Evolutionary conservation across 2,329 filamentous ascomycete species (phyloP).

Genomic region (Colletotrichum tofieldiae): DNA sequence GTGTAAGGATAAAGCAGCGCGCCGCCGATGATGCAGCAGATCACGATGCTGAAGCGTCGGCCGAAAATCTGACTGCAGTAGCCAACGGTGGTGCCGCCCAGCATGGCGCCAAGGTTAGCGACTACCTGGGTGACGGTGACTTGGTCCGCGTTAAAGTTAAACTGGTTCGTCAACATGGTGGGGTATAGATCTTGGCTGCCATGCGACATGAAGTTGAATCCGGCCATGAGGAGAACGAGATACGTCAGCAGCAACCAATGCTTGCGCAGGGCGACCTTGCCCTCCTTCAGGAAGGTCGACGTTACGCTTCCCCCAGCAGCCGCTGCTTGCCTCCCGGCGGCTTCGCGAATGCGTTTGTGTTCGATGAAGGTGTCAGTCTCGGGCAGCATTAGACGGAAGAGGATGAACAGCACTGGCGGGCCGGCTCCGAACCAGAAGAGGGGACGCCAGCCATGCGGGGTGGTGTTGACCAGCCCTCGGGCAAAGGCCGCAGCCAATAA

Average conservation of each 20-base stretch:
- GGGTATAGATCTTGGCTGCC: constrained; percentile 78
- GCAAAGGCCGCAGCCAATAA: constrained; percentile 72
- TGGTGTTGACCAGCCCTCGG: constrained; percentile 81
- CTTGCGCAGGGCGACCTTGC: constrained; percentile 81
- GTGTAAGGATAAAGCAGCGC: constrained; percentile 89
- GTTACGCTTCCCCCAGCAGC: constrained; percentile 63
- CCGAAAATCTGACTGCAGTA: constrained; percentile 80
- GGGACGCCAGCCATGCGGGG: constrained; percentile 84
- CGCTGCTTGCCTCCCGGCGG: constrained; percentile 42
- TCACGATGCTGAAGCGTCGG: constrained; percentile 78
- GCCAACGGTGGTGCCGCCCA: constrained; percentile 77
- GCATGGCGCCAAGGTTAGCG: constrained; percentile 79
- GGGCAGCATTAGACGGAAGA: constrained; percentile 82
- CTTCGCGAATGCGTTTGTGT: constrained; percentile 74
- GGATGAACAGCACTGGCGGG: constrained; percentile 85
- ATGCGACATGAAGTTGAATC: constrained; percentile 94
- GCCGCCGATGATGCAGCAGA: constrained; percentile 76
- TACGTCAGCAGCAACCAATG: constrained; percentile 89
- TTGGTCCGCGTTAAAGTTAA: constrained; percentile 65
- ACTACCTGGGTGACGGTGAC: constrained; percentile 82
- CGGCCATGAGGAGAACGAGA: constrained; percentile 88
- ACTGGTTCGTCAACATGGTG: constrained; percentile 72
- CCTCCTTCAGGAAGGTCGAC: constrained; percentile 81
- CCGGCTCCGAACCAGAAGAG: constrained; percentile 92
- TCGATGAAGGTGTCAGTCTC: constrained; percentile 83